Percentiles rank a stretch among this genome's conserved stretches.
phyloP scores from a whole-genome alignment of 192 early-diverging fungal genomes.

The Helicostylum pulchrum region DNA sequence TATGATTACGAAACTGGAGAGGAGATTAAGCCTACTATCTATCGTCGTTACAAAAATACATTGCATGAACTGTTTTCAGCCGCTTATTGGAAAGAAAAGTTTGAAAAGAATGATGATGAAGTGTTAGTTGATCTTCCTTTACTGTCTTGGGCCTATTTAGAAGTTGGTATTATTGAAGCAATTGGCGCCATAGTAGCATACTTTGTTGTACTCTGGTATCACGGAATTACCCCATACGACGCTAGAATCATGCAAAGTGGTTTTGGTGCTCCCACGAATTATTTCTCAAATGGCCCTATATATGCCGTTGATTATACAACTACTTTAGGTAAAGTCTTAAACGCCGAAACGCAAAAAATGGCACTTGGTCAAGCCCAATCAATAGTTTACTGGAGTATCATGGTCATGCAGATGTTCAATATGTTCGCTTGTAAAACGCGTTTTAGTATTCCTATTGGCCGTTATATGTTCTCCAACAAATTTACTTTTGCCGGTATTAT shows the following conservation, averaged over 20 bases:
- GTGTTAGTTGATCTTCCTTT: slow-evolving; percentile 80
- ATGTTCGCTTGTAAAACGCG: slow-evolving; percentile 87
- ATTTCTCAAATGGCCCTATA: slow-evolving; percentile 44
- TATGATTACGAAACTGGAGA: slow-evolving; percentile 52
- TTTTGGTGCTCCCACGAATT: slow-evolving; percentile 35
- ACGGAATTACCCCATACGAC: slow-evolving; percentile 61
- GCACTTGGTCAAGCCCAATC: slow-evolving; percentile 79
- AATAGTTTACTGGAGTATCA: slow-evolving; percentile 68
- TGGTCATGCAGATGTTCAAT: slow-evolving; percentile 93
- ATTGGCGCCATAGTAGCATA: slow-evolving; percentile 69
- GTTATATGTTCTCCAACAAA: slow-evolving; percentile 79
- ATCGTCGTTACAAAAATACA: slow-evolving; percentile 21
- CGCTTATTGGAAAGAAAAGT: slow-evolving; percentile 59
- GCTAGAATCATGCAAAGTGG: slow-evolving; percentile 57
- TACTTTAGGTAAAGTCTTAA: slow-evolving; percentile 30
- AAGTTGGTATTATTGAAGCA: slow-evolving; percentile 76
- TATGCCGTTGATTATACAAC: slow-evolving; percentile 44
- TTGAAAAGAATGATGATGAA: slow-evolving; percentile 78
- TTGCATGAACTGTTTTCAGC: slow-evolving; percentile 49
- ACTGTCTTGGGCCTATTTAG: slow-evolving; percentile 84
- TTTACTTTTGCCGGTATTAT: slow-evolving; percentile 68
- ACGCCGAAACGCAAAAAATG: slow-evolving; percentile 56
- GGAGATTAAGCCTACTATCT: slow-evolving; percentile 28
- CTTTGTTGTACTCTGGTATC: slow-evolving; percentile 75
- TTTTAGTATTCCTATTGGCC: slow-evolving; percentile 66